Evolutionary conservation across 2,329 filamentous ascomycete genomes (phyloP).

Genomic region (Gliomastix tumulicola): DNA sequence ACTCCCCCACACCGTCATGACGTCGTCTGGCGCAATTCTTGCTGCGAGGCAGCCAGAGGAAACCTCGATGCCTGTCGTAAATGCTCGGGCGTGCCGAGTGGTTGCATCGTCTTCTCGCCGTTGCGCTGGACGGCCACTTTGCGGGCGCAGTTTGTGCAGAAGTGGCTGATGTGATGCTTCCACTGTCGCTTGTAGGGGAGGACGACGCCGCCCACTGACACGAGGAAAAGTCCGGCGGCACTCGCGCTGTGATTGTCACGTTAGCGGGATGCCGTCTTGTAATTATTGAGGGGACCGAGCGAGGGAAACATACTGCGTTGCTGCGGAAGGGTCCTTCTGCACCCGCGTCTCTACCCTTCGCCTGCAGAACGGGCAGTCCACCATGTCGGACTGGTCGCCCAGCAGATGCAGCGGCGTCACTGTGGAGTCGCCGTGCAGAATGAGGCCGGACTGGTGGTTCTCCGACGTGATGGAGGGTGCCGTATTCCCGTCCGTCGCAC

Average conservation of each 20-base stretch:
- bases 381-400: conserved; percentile 12
- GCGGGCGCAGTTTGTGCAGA: conserved; percentile 14
- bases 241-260: background rate
- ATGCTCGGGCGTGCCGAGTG: conserved; percentile 16
- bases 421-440: conserved; percentile 3
- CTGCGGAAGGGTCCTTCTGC: conserved; percentile 10
- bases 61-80: conserved; percentile 14
- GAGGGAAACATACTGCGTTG: conserved; percentile 16
- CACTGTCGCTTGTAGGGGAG: conserved; percentile 7
- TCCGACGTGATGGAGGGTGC: background rate
- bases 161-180: conserved; percentile 12
- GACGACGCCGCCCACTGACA: background rate
- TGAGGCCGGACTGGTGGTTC: background rate
- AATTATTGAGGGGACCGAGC: conserved; percentile 2
- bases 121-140: conserved; percentile 12
- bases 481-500: background rate
- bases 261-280: background rate
- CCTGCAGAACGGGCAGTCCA: conserved; percentile 17
- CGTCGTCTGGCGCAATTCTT: too few relatives aligned
- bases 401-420: conserved; percentile 16
- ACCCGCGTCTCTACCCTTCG: conserved; percentile 12
- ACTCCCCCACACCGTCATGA: too few relatives aligned
- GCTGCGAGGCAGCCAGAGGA: too few relatives aligned
- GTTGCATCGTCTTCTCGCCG: conserved; percentile 9
- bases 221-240: background rate